Evolutionary conservation across 306 rosid genomes (phyloP).

Genomic region (Citrullus colocynthis): DNA sequence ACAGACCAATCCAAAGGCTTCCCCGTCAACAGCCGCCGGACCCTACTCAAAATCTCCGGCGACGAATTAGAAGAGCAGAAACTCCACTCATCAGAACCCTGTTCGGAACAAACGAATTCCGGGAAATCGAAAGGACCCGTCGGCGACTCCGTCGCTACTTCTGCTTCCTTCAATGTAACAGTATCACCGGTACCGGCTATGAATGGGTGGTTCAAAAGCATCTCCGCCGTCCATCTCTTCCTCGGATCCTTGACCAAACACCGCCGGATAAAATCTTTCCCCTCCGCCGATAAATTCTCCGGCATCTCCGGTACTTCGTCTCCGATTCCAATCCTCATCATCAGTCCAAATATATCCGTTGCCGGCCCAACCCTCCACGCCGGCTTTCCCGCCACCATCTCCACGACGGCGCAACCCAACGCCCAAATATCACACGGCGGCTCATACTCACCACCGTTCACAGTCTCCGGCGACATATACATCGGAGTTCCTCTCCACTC

Average conservation of each 20-base stretch:
- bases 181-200: slow-evolving; percentile 8
- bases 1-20: slow-evolving; percentile 27
- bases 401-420: slow-evolving; percentile 58
- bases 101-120: slow-evolving; percentile 19
- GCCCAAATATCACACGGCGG: slow-evolving; percentile 67
- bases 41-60: slow-evolving; percentile 13
- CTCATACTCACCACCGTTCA: slow-evolving; percentile 43
- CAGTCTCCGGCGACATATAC: slow-evolving; percentile 68
- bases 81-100: neutral
- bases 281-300: slow-evolving; percentile 34
- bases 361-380: slow-evolving; percentile 31
- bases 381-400: slow-evolving; percentile 56
- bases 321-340: slow-evolving; percentile 47
- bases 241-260: slow-evolving; percentile 57
- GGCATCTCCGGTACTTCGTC: slow-evolving; percentile 51
- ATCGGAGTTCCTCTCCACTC: slow-evolving; percentile 66
- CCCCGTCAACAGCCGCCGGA: slow-evolving; percentile 23
- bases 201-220: slow-evolving; percentile 59
- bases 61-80: neutral
- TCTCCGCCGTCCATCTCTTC: slow-evolving; percentile 67
- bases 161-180: slow-evolving; percentile 8
- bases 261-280: slow-evolving; percentile 42
- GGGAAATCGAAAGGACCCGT: slow-evolving; percentile 47
- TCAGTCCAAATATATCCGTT: slow-evolving; percentile 23
- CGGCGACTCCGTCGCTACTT: slow-evolving; percentile 19